Percentiles rank a stretch among this genome's conserved stretches.
These are phyloP conservation scores for Aethionema arabicum DNA, from an alignment of 345 rosid species.

Conservation along the genomic window DNA sequence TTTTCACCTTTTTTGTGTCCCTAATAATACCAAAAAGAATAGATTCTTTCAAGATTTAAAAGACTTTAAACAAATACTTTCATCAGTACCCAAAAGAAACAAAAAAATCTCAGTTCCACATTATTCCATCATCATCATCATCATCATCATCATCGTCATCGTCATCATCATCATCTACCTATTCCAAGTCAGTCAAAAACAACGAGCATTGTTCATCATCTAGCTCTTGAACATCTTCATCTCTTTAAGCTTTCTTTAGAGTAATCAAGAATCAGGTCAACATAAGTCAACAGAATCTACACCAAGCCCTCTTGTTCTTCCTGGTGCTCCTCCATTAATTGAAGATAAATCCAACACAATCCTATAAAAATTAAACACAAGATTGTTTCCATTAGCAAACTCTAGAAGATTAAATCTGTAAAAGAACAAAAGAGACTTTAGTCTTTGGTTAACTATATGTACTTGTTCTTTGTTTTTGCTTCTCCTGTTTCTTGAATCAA, in stretches of 20 bases:
- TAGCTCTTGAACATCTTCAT: conserved; percentile 24
- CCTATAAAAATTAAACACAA: conserved; percentile 42
- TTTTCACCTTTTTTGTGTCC: conserved; percentile 17
- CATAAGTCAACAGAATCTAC: conserved; percentile 43
- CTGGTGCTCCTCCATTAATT: conserved; percentile 83
- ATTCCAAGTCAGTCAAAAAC: conserved; percentile 20
- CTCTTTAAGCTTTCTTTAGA: conserved; percentile 17
- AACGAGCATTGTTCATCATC: conserved; percentile 26
- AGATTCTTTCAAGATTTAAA: conserved; percentile 22
- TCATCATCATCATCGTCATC: conserved; percentile 20
- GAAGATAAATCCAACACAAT: conserved; percentile 70
- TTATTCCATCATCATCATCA: conserved; percentile 36
- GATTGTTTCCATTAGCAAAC: conserved; percentile 4
- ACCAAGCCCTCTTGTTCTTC: conserved; percentile 81
- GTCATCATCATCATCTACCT: conserved; percentile 38
- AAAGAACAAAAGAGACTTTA: neutral
- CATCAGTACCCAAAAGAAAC: conserved; percentile 24
- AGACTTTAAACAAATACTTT: neutral
- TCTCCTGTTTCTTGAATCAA: conserved; percentile 49
- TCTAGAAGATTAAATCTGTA: neutral
- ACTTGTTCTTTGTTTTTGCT: conserved; percentile 51
- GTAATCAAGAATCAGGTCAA: conserved; percentile 21
- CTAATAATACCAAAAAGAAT: conserved; percentile 24
- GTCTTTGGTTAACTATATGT: conserved; percentile 17
- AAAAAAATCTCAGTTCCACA: conserved; percentile 9